Conservation (phyloP, 176 grass and related monocot species). For the Juncus effusus region DNA sequence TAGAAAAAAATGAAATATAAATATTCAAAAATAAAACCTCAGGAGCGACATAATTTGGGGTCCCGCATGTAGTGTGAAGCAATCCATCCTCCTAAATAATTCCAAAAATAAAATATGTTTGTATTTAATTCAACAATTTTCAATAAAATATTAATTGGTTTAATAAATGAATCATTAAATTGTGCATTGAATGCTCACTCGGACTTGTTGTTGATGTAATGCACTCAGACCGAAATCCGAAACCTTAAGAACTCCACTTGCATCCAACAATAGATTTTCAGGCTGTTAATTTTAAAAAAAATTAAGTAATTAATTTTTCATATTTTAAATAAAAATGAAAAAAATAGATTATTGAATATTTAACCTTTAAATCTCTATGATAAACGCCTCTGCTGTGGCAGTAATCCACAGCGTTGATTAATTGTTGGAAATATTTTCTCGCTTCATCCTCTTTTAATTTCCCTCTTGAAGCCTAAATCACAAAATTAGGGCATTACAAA, state of each 20-base stretch:
- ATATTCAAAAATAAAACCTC: constrained; percentile 44
- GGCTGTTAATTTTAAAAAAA: constrained; percentile 44
- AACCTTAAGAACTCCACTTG: constrained; percentile 70
- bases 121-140: neutral
- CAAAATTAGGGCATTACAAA: constrained; percentile 12
- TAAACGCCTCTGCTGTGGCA: constrained; percentile 95
- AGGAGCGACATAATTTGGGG: constrained; percentile 97
- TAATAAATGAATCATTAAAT: neutral
- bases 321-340: neutral
- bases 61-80: constrained; percentile 89
- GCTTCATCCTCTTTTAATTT: constrained; percentile 92
- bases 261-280: constrained; percentile 90
- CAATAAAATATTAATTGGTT: neutral
- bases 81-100: constrained; percentile 76
- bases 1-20: constrained; percentile 21
- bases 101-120: constrained; percentile 24
- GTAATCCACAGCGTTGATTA: constrained; percentile 97
- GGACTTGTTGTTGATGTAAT: constrained; percentile 92
- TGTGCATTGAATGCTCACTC: constrained; percentile 41
- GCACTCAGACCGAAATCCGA: constrained; percentile 95
- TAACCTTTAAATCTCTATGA: constrained; percentile 92
- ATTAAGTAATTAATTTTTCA: constrained; percentile 18
- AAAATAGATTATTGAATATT: constrained; percentile 6
- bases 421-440: constrained; percentile 95
- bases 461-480: constrained; percentile 57